Conservation (phyloP, 768 basidiomycete genomes). For the Rhizopogon roseolus region DNA sequence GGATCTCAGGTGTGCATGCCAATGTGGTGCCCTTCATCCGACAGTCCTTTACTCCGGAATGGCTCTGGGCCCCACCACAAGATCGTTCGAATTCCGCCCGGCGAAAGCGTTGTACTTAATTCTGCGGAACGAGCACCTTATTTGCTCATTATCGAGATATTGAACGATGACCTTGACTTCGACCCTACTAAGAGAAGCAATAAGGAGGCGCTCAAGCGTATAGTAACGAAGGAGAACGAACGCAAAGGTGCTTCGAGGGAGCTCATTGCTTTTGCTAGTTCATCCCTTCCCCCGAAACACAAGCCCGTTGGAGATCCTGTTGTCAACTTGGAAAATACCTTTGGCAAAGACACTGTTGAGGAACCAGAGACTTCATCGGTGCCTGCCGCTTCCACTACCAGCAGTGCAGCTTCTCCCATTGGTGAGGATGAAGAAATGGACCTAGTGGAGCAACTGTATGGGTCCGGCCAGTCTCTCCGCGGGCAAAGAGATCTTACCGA, state of each 20-base stretch:
- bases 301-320: constrained; percentile 18
- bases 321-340: constrained; percentile 26
- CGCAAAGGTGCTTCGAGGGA: constrained; percentile 55
- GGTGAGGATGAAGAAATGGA: constrained; percentile 87
- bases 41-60: constrained; percentile 36
- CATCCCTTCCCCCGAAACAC: constrained; percentile 9
- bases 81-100: constrained; percentile 95
- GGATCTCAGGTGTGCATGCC: constrained; percentile 72
- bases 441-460: constrained; percentile 93
- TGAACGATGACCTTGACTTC: constrained; percentile 89
- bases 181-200: constrained; percentile 81
- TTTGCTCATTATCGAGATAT: constrained; percentile 86
- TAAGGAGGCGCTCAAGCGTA: constrained; percentile 78
- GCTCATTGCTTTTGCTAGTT: constrained; percentile 38
- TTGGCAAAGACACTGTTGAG: constrained; percentile 24
- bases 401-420: constrained; percentile 13
- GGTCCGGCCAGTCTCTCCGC: constrained; percentile 66
- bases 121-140: constrained; percentile 96
- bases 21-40: constrained; percentile 80
- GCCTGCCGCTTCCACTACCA: constrained; percentile 15
- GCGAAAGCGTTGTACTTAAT: constrained; percentile 96
- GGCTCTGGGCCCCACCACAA: constrained; percentile 75
- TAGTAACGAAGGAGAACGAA: constrained; percentile 62
- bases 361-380: constrained; percentile 13
- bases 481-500: constrained; percentile 79